Conservation (phyloP, 2,329 filamentous ascomycete genomes). For the Colletotrichum salicis region DNA sequence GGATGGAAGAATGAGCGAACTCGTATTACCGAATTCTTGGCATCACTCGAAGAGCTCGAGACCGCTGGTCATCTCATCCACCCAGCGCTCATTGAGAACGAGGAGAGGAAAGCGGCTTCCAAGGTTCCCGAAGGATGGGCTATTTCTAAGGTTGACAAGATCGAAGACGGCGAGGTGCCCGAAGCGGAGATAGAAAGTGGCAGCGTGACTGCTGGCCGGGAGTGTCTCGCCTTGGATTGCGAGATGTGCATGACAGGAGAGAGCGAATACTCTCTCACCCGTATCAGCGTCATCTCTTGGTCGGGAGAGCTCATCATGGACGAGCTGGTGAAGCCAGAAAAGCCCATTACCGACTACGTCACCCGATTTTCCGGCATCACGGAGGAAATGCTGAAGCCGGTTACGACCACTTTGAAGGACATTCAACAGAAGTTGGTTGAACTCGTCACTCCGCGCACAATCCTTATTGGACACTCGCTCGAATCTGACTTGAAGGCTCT, state of each 20-base stretch:
- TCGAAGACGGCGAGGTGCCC: conserved; percentile 75
- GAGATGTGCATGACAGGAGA: conserved; percentile 95
- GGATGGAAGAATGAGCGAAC: conserved; percentile 81
- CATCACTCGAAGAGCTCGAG: conserved; percentile 76
- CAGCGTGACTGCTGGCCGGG: conserved; percentile 83
- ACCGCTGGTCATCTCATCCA: conserved; percentile 89
- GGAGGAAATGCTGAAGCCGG: conserved; percentile 79
- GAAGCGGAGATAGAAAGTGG: conserved; percentile 80
- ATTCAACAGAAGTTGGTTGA: conserved; percentile 82
- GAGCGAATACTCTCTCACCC: conserved; percentile 83
- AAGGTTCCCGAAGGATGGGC: conserved; percentile 80
- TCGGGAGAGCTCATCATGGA: conserved; percentile 84
- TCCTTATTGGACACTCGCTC: conserved; percentile 83
- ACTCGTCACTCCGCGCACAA: conserved; percentile 77
- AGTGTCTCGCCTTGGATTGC: conserved; percentile 87
- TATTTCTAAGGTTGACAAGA: conserved; percentile 74
- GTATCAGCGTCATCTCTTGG: conserved; percentile 90
- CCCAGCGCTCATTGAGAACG: conserved; percentile 75
- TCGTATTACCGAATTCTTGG: conserved; percentile 82
- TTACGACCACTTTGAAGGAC: conserved; percentile 85
- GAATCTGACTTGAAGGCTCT: conserved; percentile 87
- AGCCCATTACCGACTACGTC: conserved; percentile 91
- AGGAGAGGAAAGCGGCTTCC: conserved; percentile 64
- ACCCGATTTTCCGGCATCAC: conserved; percentile 95
- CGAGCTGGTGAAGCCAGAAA: conserved; percentile 89